Evolutionary conservation across 768 basidiomycete species (phyloP).

Genomic region (Phanerochaete sordida): DNA sequence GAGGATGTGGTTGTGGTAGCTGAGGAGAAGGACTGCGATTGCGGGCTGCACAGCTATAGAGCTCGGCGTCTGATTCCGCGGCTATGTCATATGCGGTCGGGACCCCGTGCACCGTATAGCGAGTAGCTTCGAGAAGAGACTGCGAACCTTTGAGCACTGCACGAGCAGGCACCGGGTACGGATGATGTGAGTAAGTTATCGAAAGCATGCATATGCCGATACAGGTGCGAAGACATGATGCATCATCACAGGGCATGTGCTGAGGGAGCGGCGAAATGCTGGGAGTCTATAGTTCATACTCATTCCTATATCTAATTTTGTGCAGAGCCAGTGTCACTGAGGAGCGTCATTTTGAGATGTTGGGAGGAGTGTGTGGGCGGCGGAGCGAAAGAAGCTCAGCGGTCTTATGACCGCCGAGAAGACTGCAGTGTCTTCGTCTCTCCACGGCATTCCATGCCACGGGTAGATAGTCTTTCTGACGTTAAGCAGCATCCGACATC

Average conservation of each 20-base stretch:
- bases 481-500: conserved; percentile 13
- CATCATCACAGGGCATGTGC: too few relatives aligned
- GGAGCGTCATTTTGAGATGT: neutral
- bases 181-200: too few relatives aligned
- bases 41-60: conserved; percentile 18
- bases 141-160: neutral
- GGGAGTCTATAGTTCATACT: too few relatives aligned
- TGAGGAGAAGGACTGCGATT: conserved; percentile 1
- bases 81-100: conserved; percentile 15
- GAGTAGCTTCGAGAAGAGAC: conserved; percentile 1
- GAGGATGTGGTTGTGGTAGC: conserved; percentile 2
- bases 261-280: too few relatives aligned
- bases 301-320: too few relatives aligned
- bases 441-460: conserved; percentile 5
- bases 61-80: conserved; percentile 30
- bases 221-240: too few relatives aligned
- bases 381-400: neutral
- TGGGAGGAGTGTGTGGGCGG: neutral
- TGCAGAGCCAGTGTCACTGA: too few relatives aligned
- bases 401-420: conserved; percentile 1
- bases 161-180: too few relatives aligned
- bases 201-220: too few relatives aligned
- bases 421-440: conserved; percentile 1
- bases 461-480: conserved; percentile 1
- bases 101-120: conserved; percentile 18